Conservation (phyloP, 768 basidiomycete genomes). For the Mrakia frigida region DNA sequence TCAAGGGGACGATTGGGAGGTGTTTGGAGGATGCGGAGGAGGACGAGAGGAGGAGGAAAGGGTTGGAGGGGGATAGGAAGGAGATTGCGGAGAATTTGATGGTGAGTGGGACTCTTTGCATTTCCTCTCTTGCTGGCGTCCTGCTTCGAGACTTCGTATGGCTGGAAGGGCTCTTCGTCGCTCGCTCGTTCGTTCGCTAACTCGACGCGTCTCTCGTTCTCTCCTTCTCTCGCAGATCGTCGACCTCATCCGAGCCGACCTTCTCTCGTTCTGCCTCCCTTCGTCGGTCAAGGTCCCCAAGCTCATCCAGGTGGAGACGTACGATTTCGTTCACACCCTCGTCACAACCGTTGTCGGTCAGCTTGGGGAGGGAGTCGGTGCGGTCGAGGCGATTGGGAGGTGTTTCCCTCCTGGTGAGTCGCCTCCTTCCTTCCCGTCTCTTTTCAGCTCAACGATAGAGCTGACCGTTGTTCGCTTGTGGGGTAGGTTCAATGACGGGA, state of each 20-base stretch:
- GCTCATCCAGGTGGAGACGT: conserved; percentile 83
- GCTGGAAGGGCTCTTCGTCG: no score
- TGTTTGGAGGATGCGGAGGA: conserved; percentile 49
- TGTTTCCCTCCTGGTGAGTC: conserved; percentile 78
- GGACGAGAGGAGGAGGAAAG: conserved; percentile 52
- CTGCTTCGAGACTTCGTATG: no score
- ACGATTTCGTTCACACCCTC: conserved; percentile 89
- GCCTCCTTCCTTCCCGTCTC: neutral
- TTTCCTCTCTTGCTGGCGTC: no score
- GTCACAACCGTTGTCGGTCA: conserved; percentile 87
- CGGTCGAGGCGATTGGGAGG: conserved; percentile 70
- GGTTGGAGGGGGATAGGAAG: conserved; percentile 53
- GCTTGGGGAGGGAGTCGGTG: conserved; percentile 50
- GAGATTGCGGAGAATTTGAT: conserved; percentile 96
- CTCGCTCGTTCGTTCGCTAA: conserved; percentile 3
- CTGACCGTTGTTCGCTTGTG: neutral
- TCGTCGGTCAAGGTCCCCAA: conserved; percentile 75
- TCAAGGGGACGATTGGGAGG: conserved; percentile 74
- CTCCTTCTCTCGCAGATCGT: conserved; percentile 57
- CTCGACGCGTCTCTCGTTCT: neutral
- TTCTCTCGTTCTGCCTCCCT: conserved; percentile 69
- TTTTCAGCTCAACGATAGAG: conserved; percentile 1
- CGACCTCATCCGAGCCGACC: conserved; percentile 87
- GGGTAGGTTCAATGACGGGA: conserved; percentile 88
- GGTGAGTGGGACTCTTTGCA: conserved; percentile 46